Evolutionary conservation across 345 rosid genomes (phyloP).

Genomic region (Mercurialis annua): DNA sequence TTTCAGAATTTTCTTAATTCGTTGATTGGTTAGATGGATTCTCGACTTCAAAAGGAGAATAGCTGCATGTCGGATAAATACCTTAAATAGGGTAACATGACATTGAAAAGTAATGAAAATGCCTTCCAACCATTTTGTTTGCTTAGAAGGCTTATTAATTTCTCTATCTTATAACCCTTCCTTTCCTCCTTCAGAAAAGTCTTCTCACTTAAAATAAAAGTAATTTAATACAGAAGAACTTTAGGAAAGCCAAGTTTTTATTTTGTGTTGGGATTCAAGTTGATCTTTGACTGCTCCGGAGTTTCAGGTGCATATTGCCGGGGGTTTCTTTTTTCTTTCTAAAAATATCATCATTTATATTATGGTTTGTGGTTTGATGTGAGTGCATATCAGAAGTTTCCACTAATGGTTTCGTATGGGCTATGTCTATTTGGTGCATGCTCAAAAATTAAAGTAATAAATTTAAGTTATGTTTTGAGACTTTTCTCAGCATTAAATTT

Average conservation of each 20-base stretch:
- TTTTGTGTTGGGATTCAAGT: neutral
- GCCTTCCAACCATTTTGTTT: neutral
- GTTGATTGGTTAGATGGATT: no score
- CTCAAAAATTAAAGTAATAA: neutral
- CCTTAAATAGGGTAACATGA: neutral
- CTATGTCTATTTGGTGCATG: neutral
- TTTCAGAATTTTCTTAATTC: constrained; percentile 4
- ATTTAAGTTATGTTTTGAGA: neutral
- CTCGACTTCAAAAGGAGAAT: neutral
- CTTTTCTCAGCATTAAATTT: neutral
- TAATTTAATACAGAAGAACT: neutral
- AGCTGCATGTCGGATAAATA: neutral
- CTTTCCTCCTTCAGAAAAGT: no score
- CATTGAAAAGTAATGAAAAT: neutral
- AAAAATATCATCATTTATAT: neutral
- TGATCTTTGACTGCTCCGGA: neutral
- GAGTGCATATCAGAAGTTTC: neutral
- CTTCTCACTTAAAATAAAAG: no score
- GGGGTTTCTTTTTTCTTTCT: neutral
- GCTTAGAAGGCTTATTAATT: neutral
- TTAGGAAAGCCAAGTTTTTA: neutral
- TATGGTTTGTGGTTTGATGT: neutral
- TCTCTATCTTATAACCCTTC: no score
- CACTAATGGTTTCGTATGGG: no score
- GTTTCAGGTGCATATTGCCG: neutral